Conservation (phyloP, 2,329 filamentous ascomycete species). For the Aspergillus clavatus region DNA sequence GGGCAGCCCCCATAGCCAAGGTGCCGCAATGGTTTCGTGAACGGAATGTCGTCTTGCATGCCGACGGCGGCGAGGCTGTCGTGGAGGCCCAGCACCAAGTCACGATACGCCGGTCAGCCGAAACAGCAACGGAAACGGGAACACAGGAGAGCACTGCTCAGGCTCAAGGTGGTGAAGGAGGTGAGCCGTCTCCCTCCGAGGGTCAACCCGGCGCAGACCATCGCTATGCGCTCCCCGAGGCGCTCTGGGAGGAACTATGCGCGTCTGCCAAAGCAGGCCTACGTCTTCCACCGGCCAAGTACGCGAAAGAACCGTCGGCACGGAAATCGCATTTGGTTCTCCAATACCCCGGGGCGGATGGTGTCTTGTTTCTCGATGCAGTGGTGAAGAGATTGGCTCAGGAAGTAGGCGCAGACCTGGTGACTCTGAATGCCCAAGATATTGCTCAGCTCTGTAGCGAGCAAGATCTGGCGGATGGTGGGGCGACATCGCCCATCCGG, state of each 20-base stretch:
- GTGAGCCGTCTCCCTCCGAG: constrained; percentile 17
- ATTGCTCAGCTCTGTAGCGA: constrained; percentile 43
- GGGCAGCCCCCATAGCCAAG: constrained; percentile 16
- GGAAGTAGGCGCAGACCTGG: constrained; percentile 46
- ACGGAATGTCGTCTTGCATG: constrained; percentile 29
- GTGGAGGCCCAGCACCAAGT: constrained; percentile 21
- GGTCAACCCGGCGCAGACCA: constrained; percentile 16
- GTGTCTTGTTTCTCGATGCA: constrained; percentile 51
- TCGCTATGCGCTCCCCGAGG: constrained; percentile 39
- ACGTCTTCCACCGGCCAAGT: constrained; percentile 36
- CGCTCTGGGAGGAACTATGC: constrained; percentile 46
- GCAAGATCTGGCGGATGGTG: constrained; percentile 35
- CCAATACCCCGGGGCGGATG: constrained; percentile 55
- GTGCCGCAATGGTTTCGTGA: constrained; percentile 38
- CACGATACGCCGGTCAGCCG: constrained; percentile 22
- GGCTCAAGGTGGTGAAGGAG: constrained; percentile 24
- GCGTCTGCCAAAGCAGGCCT: constrained; percentile 50
- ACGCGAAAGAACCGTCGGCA: constrained; percentile 44
- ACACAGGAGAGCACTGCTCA: constrained; percentile 8
- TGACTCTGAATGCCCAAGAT: constrained; percentile 44
- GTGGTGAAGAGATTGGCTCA: constrained; percentile 61
- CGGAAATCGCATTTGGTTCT: constrained; percentile 55
- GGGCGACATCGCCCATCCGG: constrained; percentile 32
- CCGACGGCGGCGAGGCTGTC: constrained; percentile 9
- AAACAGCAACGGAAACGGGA: constrained; percentile 15